Base-by-base conservation (phyloP, 306 rosid genomes). In the Biancaea sappan region DNA sequence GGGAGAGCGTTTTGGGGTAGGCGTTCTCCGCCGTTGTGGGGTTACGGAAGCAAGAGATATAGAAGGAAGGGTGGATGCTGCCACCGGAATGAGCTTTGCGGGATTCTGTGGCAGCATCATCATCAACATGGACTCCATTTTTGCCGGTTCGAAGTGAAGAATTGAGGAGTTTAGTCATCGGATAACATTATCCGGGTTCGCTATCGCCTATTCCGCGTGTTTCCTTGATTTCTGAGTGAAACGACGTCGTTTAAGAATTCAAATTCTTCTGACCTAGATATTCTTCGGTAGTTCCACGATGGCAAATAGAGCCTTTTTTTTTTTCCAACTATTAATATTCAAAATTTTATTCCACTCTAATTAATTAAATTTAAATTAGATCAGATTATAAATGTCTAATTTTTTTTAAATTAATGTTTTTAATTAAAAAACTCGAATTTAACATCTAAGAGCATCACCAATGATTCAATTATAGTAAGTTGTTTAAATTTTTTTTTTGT, bases 61-160 rank as follows among this genome's bases (percentile, higher is more conserved):
- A 6, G 73, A 71, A 18, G 68, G 60, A 40, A 48, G 7, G n/a
- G 54, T 14, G 46, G 80, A 2, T 18, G 75, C 46, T 8, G 70
- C 64, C 77, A 65, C 72, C 41, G 82, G 67, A 66, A 83, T 58
- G 57, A 56, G 83, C 81, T 76, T 62, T n/a, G 82, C 71, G 35
- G 65, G 29, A 66, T 84, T 47, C 26, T 53, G 77, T 32, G 58
- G 69, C 63, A 77, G 53, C 74, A 79, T 70, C 52, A 79, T 70
- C 52, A 80, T 76, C 63, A 80, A 81, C 47, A 88, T 65, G 74
- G 88, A 80, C 59, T 79, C 81, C 80, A 80, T 64, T 19, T 19
- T 79, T 14, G 26, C 21, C 3, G 31, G 19, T 43, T 8, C 67
- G 11, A 21, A 18, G 47, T 9, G 48, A 1, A 0, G 18, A 9